These are phyloP conservation scores for Rhodamnia argentea DNA, from an alignment of 345 rosid species.

Conservation along the genomic window DNA sequence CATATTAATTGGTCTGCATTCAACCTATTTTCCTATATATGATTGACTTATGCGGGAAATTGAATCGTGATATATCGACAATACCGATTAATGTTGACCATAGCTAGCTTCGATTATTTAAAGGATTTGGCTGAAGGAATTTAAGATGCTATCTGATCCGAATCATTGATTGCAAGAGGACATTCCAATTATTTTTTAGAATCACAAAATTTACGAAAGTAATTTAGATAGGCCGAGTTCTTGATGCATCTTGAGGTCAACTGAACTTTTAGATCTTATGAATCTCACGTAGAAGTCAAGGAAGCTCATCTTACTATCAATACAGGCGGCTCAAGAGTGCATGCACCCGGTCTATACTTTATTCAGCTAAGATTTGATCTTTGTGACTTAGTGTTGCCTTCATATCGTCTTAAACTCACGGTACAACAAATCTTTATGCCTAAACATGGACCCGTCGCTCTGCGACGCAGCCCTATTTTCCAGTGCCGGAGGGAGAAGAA, in stretches of 20 bases:
- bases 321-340: not conserved
- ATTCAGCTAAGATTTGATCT: not conserved
- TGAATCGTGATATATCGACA: not conserved
- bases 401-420: not conserved
- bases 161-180: not conserved
- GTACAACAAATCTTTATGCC: not conserved
- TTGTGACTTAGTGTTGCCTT: not conserved
- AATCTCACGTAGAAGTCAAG: not conserved
- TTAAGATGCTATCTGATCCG: not conserved
- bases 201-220: not conserved
- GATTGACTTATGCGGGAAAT: not conserved
- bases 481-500: slow-evolving; percentile 65
- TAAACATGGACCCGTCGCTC: not conserved
- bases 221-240: not conserved
- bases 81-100: not conserved
- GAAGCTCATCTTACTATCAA: not conserved
- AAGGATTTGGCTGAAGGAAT: not conserved
- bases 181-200: not conserved
- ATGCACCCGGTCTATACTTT: not conserved
- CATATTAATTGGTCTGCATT: not conserved
- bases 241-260: not conserved
- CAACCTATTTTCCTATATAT: not conserved
- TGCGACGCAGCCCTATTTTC: slow-evolving; percentile 56
- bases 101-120: not conserved
- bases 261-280: not conserved